These are phyloP conservation scores for Saprolegnia diclina DNA, from an alignment of 352 stramenopile species.

Conservation along the genomic window DNA sequence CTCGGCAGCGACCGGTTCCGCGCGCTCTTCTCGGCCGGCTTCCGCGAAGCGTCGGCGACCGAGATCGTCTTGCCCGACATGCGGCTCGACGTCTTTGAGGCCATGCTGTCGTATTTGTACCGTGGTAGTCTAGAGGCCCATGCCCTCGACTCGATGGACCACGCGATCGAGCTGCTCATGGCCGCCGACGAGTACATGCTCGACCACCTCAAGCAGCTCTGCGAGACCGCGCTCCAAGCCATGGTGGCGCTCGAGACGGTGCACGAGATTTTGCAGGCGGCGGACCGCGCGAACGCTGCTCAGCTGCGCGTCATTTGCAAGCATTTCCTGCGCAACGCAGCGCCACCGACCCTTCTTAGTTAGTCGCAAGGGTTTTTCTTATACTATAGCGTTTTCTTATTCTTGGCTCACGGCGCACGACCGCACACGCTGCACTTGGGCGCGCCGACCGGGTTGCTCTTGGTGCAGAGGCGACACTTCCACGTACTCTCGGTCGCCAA, in stretches of 20 bases:
- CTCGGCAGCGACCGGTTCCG: conserved; percentile 90
- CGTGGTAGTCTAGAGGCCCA: conserved; percentile 47
- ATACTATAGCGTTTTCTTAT: conserved; percentile 3
- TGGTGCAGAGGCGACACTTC: conserved; percentile 70
- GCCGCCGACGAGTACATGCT: conserved; percentile 95
- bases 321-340: conserved; percentile 88
- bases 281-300: conserved; percentile 86
- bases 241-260: conserved; percentile 79
- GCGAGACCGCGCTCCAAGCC: conserved; percentile 82
- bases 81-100: conserved; percentile 85
- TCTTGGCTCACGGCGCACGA: not conserved
- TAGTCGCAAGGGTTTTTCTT: not conserved
- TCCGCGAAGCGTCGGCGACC: conserved; percentile 74
- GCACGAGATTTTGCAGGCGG: conserved; percentile 81
- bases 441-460: conserved; percentile 42
- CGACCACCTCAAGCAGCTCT: conserved; percentile 94
- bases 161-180: conserved; percentile 85
- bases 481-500: conserved; percentile 29
- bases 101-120: conserved; percentile 94
- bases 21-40: conserved; percentile 92
- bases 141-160: conserved; percentile 49
- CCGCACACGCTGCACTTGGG: conserved; percentile 69
- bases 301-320: conserved; percentile 89
- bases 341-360: not conserved
- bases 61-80: conserved; percentile 89